A percentile compares a stretch with the other conserved stretches of the same genome.
Evolutionary conservation across 148 eudicot genomes (phyloP).

Genomic region (Linanthus parryae): DNA sequence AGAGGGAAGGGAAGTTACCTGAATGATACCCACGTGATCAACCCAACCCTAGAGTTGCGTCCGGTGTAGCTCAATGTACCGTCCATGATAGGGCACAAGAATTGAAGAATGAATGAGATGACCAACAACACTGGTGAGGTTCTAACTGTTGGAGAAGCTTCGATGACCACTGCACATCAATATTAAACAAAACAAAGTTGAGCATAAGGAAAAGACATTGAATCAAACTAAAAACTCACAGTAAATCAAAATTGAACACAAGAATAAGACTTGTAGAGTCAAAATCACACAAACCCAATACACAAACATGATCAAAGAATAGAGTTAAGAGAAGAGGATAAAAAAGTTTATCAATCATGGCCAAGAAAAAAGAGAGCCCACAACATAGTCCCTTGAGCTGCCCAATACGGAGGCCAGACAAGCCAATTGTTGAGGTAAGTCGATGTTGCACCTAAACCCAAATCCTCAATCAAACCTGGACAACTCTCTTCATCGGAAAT

Average conservation of each 20-base stretch:
- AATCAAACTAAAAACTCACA: no score
- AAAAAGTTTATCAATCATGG: conserved; percentile 24
- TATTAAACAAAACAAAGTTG: background rate
- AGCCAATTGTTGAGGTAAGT: conserved; percentile 18
- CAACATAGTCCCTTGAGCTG: conserved; percentile 28
- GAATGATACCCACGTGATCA: no score
- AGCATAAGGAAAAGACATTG: no score
- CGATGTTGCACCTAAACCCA: conserved; percentile 19
- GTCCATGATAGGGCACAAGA: conserved; percentile 26
- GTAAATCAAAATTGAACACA: no score
- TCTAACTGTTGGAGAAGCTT: conserved; percentile 22
- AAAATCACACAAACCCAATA: background rate
- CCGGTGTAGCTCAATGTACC: no score
- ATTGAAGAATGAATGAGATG: conserved; percentile 26
- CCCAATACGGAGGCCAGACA: conserved; percentile 30
- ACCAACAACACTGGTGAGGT: conserved; percentile 23
- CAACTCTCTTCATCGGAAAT: no score
- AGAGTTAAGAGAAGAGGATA: background rate
- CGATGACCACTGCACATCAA: conserved; percentile 23
- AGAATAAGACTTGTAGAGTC: background rate
- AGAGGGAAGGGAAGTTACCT: no score
- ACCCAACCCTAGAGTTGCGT: no score
- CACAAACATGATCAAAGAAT: background rate
- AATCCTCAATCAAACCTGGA: no score
- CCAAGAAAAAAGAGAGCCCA: conserved; percentile 33